Conservation (phyloP, 73 alveolate genomes). For the Paramecium sonneborni region DNA sequence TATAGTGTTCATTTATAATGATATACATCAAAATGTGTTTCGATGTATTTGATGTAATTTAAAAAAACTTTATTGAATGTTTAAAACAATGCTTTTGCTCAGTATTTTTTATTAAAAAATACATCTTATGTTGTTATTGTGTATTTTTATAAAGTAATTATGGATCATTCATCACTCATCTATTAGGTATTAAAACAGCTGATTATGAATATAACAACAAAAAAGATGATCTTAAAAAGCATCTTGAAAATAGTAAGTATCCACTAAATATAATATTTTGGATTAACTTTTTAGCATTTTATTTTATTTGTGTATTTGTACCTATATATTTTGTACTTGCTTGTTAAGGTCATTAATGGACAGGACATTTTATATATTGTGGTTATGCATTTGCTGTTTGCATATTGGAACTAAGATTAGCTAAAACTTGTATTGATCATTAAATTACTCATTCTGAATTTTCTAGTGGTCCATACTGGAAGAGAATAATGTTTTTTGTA, state of each 20-base stretch:
- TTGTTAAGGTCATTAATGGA: constrained; percentile 35
- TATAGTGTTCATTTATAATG: background rate
- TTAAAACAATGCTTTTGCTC: constrained; percentile 9
- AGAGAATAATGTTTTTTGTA: background rate
- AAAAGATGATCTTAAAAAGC: background rate
- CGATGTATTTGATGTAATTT: background rate
- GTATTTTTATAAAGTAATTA: constrained; percentile 34
- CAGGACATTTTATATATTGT: constrained; percentile 48
- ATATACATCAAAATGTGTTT: background rate
- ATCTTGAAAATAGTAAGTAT: constrained; percentile 9
- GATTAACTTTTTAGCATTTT: constrained; percentile 28
- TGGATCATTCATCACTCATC: constrained; percentile 20
- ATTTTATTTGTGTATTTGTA: background rate
- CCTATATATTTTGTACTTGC: background rate
- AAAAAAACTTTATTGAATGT: background rate
- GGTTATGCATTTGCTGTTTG: constrained; percentile 1
- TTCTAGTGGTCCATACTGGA: constrained; percentile 49
- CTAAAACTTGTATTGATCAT: background rate
- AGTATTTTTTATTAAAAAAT: background rate
- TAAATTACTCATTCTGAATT: constrained; percentile 27
- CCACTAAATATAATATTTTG: background rate
- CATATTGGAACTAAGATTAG: background rate
- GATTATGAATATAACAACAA: constrained; percentile 53
- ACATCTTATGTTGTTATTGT: constrained; percentile 36
- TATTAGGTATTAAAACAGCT: constrained; percentile 53